Evolutionary conservation across 2,329 filamentous ascomycete species (phyloP).

Genomic region (Diplodia scrobiculata): DNA sequence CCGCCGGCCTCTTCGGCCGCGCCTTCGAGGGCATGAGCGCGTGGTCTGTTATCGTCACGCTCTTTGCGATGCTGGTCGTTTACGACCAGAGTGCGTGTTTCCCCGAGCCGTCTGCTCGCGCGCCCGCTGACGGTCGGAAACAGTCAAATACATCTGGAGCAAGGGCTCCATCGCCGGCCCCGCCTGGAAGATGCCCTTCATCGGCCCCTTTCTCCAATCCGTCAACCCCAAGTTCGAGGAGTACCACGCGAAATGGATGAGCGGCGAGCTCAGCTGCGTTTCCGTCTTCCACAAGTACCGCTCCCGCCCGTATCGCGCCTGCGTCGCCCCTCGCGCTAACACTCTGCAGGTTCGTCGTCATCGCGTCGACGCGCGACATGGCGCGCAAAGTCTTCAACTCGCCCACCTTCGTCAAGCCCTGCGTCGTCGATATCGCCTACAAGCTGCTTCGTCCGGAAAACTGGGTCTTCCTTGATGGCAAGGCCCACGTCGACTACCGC

Average conservation of each 20-base stretch:
- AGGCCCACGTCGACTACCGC: conserved; percentile 92
- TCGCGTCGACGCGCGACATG: conserved; percentile 92
- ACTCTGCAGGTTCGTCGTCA: conserved; percentile 80
- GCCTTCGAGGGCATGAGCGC: conserved; percentile 39
- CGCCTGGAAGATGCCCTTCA: conserved; percentile 53
- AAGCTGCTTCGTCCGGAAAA: conserved; percentile 90
- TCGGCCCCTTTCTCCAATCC: conserved; percentile 93
- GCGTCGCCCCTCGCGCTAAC: not conserved
- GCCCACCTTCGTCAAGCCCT: conserved; percentile 87
- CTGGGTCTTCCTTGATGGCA: conserved; percentile 97
- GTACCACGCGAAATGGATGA: conserved; percentile 90
- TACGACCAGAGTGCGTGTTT: conserved; percentile 83
- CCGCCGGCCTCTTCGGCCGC: conserved; percentile 40
- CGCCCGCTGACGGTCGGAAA: conserved; percentile 31
- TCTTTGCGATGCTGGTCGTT: conserved; percentile 70
- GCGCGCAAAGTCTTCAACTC: conserved; percentile 97
- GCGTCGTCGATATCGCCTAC: conserved; percentile 89
- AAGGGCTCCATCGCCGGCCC: conserved; percentile 53
- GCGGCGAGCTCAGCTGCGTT: conserved; percentile 90
- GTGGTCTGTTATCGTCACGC: conserved; percentile 65
- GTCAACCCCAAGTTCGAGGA: conserved; percentile 88
- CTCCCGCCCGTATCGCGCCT: not conserved
- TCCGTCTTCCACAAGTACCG: conserved; percentile 96
- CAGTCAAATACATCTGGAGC: conserved; percentile 52
- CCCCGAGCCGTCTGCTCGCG: not conserved